phyloP scores from a whole-genome alignment of 2,329 filamentous ascomycete genomes.

The Rhynchosporium agropyri region DNA sequence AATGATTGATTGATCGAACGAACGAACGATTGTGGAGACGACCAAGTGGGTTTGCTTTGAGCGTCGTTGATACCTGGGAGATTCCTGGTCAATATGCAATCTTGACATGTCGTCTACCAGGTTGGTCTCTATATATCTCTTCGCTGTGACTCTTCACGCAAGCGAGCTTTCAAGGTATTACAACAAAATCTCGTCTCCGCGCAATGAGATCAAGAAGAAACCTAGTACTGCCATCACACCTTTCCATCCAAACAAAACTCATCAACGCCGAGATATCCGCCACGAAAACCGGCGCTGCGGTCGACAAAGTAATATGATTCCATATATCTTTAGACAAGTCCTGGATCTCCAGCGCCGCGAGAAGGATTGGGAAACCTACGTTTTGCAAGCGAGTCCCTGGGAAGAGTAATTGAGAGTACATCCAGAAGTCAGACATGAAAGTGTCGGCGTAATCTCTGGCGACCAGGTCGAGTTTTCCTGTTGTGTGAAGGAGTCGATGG shows the following conservation, averaged over 20 bases:
- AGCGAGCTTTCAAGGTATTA: not conserved
- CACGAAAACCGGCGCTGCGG: conserved; percentile 1
- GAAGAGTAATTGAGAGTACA: not conserved
- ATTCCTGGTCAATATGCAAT: too few relatives aligned
- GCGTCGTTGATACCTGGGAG: too few relatives aligned
- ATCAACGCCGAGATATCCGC: conserved; percentile 6
- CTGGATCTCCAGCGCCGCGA: not conserved
- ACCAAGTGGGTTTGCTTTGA: too few relatives aligned
- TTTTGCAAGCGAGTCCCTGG: conserved; percentile 2
- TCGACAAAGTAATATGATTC: conserved; percentile 1
- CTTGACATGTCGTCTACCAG: too few relatives aligned
- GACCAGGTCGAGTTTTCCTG: not conserved
- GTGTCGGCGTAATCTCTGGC: not conserved
- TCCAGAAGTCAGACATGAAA: conserved; percentile 8
- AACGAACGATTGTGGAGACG: too few relatives aligned
- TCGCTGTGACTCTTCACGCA: too few relatives aligned
- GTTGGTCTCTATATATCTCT: too few relatives aligned
- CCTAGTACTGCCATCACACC: not conserved
- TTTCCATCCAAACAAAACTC: conserved; percentile 1
- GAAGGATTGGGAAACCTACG: conserved; percentile 5
- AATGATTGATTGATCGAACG: too few relatives aligned
- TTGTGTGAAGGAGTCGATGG: not conserved
- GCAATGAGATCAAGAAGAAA: conserved; percentile 11
- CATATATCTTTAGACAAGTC: conserved; percentile 5
- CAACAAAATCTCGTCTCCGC: conserved; percentile 3